Conservation (phyloP, 1,284 basidiomycete species). For the Stygiomarasmius scandens region DNA sequence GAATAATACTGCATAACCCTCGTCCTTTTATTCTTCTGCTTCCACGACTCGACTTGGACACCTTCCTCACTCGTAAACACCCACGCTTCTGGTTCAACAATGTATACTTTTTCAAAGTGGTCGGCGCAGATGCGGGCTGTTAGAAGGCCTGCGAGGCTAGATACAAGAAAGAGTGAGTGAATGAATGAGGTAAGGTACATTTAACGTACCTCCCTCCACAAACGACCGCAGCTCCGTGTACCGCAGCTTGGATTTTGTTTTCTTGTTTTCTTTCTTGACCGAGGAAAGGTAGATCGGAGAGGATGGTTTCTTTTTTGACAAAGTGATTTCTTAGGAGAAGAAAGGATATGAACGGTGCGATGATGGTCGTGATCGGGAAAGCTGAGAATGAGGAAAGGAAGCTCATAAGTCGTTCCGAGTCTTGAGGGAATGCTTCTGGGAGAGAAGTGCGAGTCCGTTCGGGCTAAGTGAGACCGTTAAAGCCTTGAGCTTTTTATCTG, state of each 20-base stretch:
- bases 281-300: neutral
- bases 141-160: conserved; percentile 29
- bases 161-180: neutral
- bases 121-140: conserved; percentile 28
- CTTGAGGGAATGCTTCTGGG: too few species aligned
- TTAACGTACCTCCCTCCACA: conserved; percentile 33
- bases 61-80: conserved; percentile 20
- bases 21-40: conserved; percentile 20
- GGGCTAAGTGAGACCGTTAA: too few species aligned
- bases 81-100: conserved; percentile 37
- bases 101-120: conserved; percentile 35
- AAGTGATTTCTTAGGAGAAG: neutral
- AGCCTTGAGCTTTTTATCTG: too few species aligned
- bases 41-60: conserved; percentile 13
- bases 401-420: too few species aligned
- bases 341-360: too few species aligned
- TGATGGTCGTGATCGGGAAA: too few species aligned
- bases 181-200: neutral
- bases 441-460: too few species aligned
- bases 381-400: too few species aligned
- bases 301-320: neutral
- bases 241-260: conserved; percentile 20
- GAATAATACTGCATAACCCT: conserved; percentile 31
- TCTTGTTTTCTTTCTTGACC: neutral
- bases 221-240: conserved; percentile 27